Conservation (phyloP, 768 basidiomycete genomes). For the Melanogaster broomeanus region DNA sequence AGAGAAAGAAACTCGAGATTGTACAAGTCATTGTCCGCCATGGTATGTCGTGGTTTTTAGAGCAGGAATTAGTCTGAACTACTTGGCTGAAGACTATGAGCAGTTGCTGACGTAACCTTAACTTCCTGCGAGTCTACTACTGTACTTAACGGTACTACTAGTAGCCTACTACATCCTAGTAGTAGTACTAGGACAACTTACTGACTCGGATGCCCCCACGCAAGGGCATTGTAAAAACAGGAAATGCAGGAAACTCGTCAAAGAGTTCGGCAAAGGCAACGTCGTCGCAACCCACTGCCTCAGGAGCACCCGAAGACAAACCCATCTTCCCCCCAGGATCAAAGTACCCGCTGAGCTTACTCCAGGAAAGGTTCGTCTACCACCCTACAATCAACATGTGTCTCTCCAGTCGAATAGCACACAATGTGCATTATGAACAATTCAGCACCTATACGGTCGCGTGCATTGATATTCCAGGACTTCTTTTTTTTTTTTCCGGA, state of each 20-base stretch:
- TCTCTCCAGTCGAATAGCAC: neutral
- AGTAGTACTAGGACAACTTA: too few species aligned
- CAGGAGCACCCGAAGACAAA: slow-evolving; percentile 41
- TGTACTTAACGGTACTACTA: too few species aligned
- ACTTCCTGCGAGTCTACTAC: too few species aligned
- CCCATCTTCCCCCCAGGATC: slow-evolving; percentile 82
- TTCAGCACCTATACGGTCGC: neutral
- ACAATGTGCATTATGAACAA: neutral
- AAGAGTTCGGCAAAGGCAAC: slow-evolving; percentile 41
- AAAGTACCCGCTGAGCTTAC: slow-evolving; percentile 78
- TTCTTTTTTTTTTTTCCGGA: neutral
- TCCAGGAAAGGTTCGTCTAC: slow-evolving; percentile 68
- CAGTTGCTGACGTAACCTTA: slow-evolving; percentile 23
- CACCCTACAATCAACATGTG: neutral
- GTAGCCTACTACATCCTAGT: too few species aligned
- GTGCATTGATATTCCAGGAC: neutral
- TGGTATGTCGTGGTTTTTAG: slow-evolving; percentile 29
- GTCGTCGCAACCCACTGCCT: slow-evolving; percentile 11
- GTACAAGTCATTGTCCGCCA: slow-evolving; percentile 80
- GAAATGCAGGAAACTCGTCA: slow-evolving; percentile 87
- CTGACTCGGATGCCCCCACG: slow-evolving; percentile 53
- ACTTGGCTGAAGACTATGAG: too few species aligned
- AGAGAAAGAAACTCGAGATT: slow-evolving; percentile 92
- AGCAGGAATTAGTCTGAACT: neutral
- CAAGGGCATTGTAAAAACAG: slow-evolving; percentile 82